Conservation (phyloP, 331 rosid genomes). For the Stylosanthes scabra region DNA sequence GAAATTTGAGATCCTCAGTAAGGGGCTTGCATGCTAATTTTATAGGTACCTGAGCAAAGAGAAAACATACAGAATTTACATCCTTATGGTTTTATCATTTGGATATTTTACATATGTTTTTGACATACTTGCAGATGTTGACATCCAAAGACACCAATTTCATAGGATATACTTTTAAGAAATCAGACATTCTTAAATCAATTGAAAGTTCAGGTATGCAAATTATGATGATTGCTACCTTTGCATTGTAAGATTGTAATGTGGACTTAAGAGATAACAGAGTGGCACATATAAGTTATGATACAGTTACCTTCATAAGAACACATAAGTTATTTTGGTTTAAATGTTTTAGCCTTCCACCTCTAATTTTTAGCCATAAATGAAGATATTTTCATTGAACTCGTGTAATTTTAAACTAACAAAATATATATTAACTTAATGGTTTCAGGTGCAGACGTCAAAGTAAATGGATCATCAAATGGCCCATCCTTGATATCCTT, state of each 20-base stretch:
- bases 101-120: slow-evolving; percentile 22
- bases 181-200: slow-evolving; percentile 84
- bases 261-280: slow-evolving; percentile 6
- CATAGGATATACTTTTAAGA: slow-evolving; percentile 92
- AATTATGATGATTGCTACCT: slow-evolving; percentile 32
- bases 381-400: neutral
- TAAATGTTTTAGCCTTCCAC: neutral
- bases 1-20: slow-evolving; percentile 11
- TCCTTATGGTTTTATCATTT: slow-evolving; percentile 3
- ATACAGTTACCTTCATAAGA: neutral
- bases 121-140: slow-evolving; percentile 78
- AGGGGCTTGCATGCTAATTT: slow-evolving; percentile 7
- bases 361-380: neutral
- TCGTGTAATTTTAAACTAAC: neutral
- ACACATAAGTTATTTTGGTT: neutral
- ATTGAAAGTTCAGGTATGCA: slow-evolving; percentile 81
- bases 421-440: slow-evolving; percentile 22
- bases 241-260: neutral
- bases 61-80: neutral
- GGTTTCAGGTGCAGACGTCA: slow-evolving; percentile 69
- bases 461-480: slow-evolving; percentile 60
- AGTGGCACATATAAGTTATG: slow-evolving; percentile 5
- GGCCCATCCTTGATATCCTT: slow-evolving; percentile 82
- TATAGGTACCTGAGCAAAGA: neutral
- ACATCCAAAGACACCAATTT: slow-evolving; percentile 96